Conservation (phyloP, 2,329 filamentous ascomycete species). For the Neonectria coccinea region DNA sequence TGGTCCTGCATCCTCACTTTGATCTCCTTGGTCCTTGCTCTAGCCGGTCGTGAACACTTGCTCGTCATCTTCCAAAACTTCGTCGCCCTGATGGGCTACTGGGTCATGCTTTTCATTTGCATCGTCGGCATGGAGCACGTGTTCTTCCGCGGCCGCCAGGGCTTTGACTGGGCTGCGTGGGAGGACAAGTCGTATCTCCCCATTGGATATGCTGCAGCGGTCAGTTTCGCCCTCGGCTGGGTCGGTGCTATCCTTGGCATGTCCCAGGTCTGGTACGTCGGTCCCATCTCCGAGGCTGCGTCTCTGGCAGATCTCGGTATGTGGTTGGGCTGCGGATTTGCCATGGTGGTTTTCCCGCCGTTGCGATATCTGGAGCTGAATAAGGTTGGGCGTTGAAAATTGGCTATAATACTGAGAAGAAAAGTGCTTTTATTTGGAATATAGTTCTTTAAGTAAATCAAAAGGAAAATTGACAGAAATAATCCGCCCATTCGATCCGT, state of each 20-base stretch:
- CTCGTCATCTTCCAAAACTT: slow-evolving; percentile 67
- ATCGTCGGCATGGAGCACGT: slow-evolving; percentile 60
- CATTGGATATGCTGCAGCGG: slow-evolving; percentile 57
- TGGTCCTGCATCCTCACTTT: slow-evolving; percentile 66
- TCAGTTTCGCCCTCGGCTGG: slow-evolving; percentile 58
- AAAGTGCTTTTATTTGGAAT: too few species aligned
- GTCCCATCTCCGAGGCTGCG: slow-evolving; percentile 67
- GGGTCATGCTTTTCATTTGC: slow-evolving; percentile 63
- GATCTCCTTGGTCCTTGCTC: slow-evolving; percentile 66
- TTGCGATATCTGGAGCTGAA: slow-evolving; percentile 47
- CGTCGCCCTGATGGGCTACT: slow-evolving; percentile 65
- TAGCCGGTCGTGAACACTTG: slow-evolving; percentile 65
- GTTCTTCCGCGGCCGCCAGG: slow-evolving; percentile 55
- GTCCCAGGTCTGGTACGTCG: slow-evolving; percentile 69
- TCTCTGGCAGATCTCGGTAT: slow-evolving; percentile 61
- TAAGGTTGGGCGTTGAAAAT: slow-evolving; percentile 39
- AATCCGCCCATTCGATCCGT: too few species aligned
- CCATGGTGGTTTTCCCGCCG: slow-evolving; percentile 57
- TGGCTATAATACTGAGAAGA: neutral
- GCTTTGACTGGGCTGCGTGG: slow-evolving; percentile 60
- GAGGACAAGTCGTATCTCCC: slow-evolving; percentile 59
- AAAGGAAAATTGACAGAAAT: too few species aligned
- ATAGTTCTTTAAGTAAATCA: too few species aligned
- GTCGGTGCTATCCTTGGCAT: slow-evolving; percentile 68
- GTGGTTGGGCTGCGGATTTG: slow-evolving; percentile 74